Evolutionary conservation across 257 asterid species (phyloP).

Genomic region (Salvia miltiorrhiza): DNA sequence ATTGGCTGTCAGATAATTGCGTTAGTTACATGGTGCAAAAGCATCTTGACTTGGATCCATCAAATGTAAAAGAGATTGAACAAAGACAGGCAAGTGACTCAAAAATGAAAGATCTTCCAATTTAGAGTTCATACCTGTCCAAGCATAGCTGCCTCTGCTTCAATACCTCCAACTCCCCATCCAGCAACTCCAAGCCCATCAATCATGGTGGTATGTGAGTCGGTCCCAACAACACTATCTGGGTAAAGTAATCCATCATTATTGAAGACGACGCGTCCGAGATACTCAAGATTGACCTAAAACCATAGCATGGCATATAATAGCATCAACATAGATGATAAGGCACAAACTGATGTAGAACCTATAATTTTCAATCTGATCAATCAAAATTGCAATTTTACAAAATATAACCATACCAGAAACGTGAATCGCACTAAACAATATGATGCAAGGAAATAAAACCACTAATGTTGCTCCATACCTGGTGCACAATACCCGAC

Average conservation of each 20-base stretch:
- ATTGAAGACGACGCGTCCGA: slow-evolving; percentile 91
- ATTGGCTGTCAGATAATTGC: slow-evolving; percentile 61
- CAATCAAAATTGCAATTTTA: slow-evolving; percentile 3
- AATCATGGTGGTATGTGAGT: slow-evolving; percentile 97
- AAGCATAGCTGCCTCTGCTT: slow-evolving; percentile 99
- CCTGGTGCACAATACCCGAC: slow-evolving; percentile 98
- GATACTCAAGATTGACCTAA: slow-evolving; percentile 94
- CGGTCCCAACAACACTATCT: slow-evolving; percentile 96
- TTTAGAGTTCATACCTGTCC: slow-evolving; percentile 63
- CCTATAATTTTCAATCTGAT: neutral
- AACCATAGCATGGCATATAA: slow-evolving; percentile 12
- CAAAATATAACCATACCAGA: neutral
- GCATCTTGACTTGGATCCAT: slow-evolving; percentile 14
- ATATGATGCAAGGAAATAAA: slow-evolving; percentile 1
- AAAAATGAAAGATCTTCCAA: neutral
- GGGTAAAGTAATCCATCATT: slow-evolving; percentile 81
- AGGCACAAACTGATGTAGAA: neutral
- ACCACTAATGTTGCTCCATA: slow-evolving; percentile 26
- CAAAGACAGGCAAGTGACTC: neutral
- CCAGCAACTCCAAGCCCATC: slow-evolving; percentile 98
- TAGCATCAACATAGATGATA: slow-evolving; percentile 1
- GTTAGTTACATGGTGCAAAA: slow-evolving; percentile 18
- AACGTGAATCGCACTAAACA: neutral
- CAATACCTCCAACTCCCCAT: slow-evolving; percentile 99
- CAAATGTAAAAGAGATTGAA: neutral